phyloP scores from a whole-genome alignment of 2,329 filamentous ascomycete species.

The Colletotrichum shisoi region DNA sequence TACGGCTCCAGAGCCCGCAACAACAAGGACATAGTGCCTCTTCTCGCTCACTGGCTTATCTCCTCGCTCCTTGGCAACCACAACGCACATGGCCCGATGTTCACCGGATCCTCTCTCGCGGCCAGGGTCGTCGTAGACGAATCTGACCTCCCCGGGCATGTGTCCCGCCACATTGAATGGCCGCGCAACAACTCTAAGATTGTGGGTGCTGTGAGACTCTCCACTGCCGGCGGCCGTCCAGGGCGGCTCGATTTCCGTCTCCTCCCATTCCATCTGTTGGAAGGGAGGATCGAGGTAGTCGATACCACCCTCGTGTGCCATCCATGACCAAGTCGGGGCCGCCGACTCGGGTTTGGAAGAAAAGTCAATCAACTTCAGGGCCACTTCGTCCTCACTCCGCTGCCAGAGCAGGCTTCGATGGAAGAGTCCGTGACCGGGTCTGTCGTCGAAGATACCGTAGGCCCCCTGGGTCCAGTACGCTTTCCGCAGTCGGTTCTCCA shows the following conservation, averaged over 20 bases:
- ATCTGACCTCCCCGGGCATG: no score
- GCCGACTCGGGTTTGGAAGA: background rate
- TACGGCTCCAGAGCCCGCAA: no score
- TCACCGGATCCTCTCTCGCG: no score
- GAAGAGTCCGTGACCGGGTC: background rate
- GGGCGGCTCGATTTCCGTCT: background rate
- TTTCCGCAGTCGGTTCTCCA: constrained; percentile 9
- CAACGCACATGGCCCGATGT: no score
- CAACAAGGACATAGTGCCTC: no score
- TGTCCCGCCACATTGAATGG: no score
- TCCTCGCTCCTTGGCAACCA: no score
- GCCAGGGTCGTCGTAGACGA: no score
- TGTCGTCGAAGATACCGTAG: constrained; percentile 4
- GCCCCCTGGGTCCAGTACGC: background rate
- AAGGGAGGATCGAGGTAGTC: constrained; percentile 43
- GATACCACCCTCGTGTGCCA: constrained; percentile 47
- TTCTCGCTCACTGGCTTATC: no score
- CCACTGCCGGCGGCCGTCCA: no score
- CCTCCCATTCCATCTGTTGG: constrained; percentile 23
- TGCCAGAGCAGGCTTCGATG: constrained; percentile 16
- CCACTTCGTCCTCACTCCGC: background rate
- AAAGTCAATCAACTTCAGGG: background rate
- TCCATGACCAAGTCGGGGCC: constrained; percentile 50
- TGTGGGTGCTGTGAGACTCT: no score
- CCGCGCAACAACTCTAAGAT: no score